These are phyloP conservation scores for Dactylellina leptospora DNA, from an alignment of 2,329 filamentous ascomycete genomes.

Conservation along the genomic window DNA sequence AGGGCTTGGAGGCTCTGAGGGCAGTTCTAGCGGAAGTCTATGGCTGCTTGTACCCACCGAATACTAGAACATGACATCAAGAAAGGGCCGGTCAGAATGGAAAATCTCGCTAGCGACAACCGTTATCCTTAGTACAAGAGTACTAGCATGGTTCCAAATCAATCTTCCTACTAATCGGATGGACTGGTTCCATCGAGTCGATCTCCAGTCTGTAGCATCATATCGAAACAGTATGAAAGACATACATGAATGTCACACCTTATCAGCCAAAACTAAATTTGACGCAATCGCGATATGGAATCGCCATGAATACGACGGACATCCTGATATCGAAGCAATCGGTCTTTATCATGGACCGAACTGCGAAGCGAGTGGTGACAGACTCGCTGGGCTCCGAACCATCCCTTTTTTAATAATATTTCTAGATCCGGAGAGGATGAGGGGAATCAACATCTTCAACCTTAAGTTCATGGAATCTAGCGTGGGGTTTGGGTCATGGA, in stretches of 20 bases:
- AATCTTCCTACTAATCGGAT: background rate
- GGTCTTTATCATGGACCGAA: background rate
- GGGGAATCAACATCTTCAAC: slow-evolving; percentile 11
- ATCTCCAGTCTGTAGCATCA: background rate
- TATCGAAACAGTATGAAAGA: background rate
- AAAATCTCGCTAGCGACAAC: too few species aligned
- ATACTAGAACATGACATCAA: background rate
- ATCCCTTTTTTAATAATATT: slow-evolving; percentile 3
- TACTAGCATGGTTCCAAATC: background rate
- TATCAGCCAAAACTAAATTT: background rate
- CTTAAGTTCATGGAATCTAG: background rate
- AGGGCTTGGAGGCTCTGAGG: too few species aligned
- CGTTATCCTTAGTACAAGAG: background rate
- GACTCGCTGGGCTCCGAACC: background rate
- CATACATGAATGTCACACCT: background rate
- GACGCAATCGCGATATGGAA: slow-evolving; percentile 23
- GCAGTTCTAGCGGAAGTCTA: too few species aligned
- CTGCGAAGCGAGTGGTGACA: background rate
- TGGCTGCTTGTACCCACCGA: too few species aligned
- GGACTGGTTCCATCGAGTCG: background rate
- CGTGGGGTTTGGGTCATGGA: background rate
- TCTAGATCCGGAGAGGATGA: slow-evolving; percentile 7
- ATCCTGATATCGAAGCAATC: background rate
- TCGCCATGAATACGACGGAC: background rate
- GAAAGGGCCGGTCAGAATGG: too few species aligned